These are phyloP conservation scores for Phanerochaete carnosa DNA, from an alignment of 768 basidiomycete genomes.

Conservation along the genomic window DNA sequence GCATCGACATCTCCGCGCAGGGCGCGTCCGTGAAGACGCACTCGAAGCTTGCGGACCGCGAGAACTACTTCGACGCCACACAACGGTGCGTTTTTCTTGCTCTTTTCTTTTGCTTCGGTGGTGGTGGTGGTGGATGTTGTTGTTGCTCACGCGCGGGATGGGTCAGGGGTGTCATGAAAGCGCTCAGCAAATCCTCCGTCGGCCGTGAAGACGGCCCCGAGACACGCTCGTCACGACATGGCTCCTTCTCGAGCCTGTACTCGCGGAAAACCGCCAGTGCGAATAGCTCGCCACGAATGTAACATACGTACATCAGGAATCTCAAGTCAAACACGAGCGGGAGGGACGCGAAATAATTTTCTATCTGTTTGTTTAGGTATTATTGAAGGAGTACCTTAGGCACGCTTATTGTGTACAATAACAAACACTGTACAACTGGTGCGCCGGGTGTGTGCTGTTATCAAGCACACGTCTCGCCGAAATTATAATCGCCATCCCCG, in stretches of 20 bases:
- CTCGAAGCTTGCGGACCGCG: constrained; percentile 9
- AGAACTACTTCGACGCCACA: constrained; percentile 16
- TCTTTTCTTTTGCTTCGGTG: not conserved
- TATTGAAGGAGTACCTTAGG: not conserved
- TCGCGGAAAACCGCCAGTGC: not conserved
- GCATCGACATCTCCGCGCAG: constrained; percentile 13
- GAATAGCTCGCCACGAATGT: not conserved
- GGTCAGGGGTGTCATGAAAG: constrained; percentile 15
- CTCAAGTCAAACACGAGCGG: not conserved
- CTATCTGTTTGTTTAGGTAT: not conserved
- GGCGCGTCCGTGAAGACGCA: constrained; percentile 10
- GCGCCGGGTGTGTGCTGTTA: no score
- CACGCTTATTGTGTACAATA: not conserved
- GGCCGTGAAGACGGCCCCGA: not conserved
- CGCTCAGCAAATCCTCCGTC: constrained; percentile 4
- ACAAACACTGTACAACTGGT: no score
- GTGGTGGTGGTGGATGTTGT: not conserved
- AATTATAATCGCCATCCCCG: no score
- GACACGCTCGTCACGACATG: not conserved
- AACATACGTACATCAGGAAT: not conserved
- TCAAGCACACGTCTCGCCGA: no score
- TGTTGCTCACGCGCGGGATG: not conserved
- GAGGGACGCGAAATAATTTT: not conserved
- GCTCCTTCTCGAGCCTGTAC: not conserved
- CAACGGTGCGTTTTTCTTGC: constrained; percentile 9